Conservation (phyloP, 2,329 filamentous ascomycete genomes). For the Fusarium foetens region DNA sequence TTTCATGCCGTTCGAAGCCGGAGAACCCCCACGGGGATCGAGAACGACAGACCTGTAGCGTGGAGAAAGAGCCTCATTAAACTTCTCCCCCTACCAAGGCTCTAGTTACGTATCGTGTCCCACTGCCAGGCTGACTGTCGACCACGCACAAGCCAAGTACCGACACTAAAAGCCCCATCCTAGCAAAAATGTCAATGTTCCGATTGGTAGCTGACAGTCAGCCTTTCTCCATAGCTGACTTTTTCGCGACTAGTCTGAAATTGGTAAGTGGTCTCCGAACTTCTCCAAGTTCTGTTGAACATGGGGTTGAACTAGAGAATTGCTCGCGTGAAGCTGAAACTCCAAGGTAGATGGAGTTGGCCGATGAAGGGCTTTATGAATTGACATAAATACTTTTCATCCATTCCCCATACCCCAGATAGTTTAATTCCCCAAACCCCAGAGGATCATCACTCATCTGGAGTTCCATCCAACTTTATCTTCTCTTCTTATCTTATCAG, state of each 20-base stretch:
- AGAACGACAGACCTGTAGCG: not conserved
- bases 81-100: not conserved
- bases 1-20: not conserved
- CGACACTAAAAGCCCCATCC: not conserved
- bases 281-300: not conserved
- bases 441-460: not conserved
- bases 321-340: constrained; percentile 2
- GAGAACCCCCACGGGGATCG: constrained; percentile 4
- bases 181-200: not conserved
- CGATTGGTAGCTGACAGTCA: constrained; percentile 11
- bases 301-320: not conserved
- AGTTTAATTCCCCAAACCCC: not conserved
- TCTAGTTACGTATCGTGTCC: not conserved
- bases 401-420: constrained; percentile 20
- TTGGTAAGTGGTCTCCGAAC: not conserved
- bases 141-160: constrained; percentile 4
- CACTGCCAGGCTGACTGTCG: constrained; percentile 12
- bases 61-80: constrained; percentile 10
- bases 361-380: not conserved
- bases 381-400: constrained; percentile 12
- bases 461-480: not conserved
- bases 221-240: not conserved
- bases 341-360: not conserved
- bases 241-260: not conserved
- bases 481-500: not conserved